Conservation (phyloP, 345 rosid species). For the Aurinia saxatilis region DNA sequence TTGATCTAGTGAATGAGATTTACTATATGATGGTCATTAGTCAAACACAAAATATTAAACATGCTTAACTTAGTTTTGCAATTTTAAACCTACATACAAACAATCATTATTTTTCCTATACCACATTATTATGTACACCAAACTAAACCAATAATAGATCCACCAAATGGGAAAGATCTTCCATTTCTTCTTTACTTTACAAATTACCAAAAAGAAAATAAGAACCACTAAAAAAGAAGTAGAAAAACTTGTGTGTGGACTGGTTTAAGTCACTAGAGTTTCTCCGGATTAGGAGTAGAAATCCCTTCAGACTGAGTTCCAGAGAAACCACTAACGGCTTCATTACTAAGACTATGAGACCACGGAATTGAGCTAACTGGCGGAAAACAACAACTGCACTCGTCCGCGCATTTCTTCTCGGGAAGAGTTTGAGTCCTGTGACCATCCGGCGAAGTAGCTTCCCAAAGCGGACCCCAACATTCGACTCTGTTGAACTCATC, state of each 20-base stretch:
- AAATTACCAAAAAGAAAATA: not conserved
- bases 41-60: not conserved
- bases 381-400: constrained; percentile 63
- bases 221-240: not conserved
- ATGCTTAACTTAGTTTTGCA: not conserved
- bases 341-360: constrained; percentile 23
- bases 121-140: constrained; percentile 12
- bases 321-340: not conserved
- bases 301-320: constrained; percentile 1
- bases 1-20: too few relatives aligned
- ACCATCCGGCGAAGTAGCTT: constrained; percentile 34
- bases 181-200: constrained; percentile 9
- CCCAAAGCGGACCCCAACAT: constrained; percentile 86
- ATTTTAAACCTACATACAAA: constrained; percentile 11
- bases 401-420: constrained; percentile 22
- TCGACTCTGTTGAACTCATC: constrained; percentile 72
- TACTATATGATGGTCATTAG: not conserved
- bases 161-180: constrained; percentile 6
- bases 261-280: constrained; percentile 6
- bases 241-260: not conserved
- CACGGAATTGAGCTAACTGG: constrained; percentile 50
- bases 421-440: constrained; percentile 15
- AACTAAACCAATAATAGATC: constrained; percentile 6
- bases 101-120: constrained; percentile 6
- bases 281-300: constrained; percentile 23